Evolutionary conservation across 345 rosid species (phyloP), one percentile per base, ranked within the genome.

Genomic region (Acer saccharum): DNA sequence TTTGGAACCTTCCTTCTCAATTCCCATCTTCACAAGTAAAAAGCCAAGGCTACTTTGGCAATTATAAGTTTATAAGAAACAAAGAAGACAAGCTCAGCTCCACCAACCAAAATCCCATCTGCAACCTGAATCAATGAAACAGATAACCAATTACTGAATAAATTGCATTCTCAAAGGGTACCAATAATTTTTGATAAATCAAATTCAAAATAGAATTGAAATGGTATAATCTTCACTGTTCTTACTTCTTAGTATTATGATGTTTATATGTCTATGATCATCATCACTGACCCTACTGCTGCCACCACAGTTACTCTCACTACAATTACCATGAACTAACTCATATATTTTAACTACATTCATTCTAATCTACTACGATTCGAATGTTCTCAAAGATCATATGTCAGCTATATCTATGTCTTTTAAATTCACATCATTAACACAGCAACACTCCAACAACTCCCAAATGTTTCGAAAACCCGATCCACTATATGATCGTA

Each of bases 1-100:
- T 83, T 84, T 92, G 10, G 90, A 80, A 61, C 85, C 82, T 74
- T 90, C 94, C 82, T 84, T 90, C 78, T 92, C 97, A 20, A 83
- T 60, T 44, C 90, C 93, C 97, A 92, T 92, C 76, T 75, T 80
- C 57, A 71, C 29, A 76, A 65, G 41, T 55, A 66, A 55, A 23
- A 66, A 17, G 18, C 55, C 70, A 65, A 64, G 44, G 46, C 77
- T 44, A 58, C 69, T 58, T 76, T 16, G 60, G 69, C 67, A 52
- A 64, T 75, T 35, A 35, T 35, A 35, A 35, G 39, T 65, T 78
- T 6, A 69, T 46, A 4, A 4, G 39, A 81, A 20, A 79, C 39
- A 69, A 13, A 27, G 44, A 44, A 29, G 8, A 32, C 63, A 10
- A 73, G 58, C 72, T 68, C 76, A 70, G 60, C 75, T 75, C 76